Evolutionary conservation across 306 rosid species (phyloP).

Genomic region (Vigna angularis): DNA sequence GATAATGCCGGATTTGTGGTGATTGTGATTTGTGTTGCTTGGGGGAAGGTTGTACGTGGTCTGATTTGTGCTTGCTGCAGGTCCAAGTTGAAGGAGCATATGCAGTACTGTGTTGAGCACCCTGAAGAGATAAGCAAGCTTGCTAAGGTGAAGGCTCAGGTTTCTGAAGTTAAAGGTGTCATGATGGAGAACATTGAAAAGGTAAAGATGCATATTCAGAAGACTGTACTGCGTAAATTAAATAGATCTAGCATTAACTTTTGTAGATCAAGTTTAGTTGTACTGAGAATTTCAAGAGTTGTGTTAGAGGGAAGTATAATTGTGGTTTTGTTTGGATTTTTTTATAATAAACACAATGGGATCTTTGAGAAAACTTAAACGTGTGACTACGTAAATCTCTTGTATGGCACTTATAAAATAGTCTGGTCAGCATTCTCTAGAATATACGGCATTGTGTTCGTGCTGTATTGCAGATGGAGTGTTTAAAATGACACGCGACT

Average conservation of each 20-base stretch:
- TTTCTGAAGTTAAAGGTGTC: slow-evolving; percentile 97
- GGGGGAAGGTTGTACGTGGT: not conserved
- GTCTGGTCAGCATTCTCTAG: slow-evolving; percentile 7
- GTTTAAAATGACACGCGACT: slow-evolving; percentile 7
- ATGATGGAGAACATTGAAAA: slow-evolving; percentile 99
- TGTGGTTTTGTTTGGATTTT: slow-evolving; percentile 25
- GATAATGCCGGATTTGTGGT: slow-evolving; percentile 8
- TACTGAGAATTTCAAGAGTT: not conserved
- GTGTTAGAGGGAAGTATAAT: not conserved
- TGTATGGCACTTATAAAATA: not conserved
- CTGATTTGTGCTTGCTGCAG: slow-evolving; percentile 48
- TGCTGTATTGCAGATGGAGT: not conserved
- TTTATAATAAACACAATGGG: not conserved
- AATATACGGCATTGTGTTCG: not conserved
- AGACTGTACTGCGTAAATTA: not conserved
- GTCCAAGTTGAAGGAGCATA: slow-evolving; percentile 92
- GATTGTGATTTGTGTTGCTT: slow-evolving; percentile 19
- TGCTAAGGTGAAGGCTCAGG: slow-evolving; percentile 96
- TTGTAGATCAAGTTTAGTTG: slow-evolving; percentile 10
- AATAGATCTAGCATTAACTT: slow-evolving; percentile 4
- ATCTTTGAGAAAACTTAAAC: slow-evolving; percentile 19
- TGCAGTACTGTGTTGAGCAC: slow-evolving; percentile 96
- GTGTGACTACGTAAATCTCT: slow-evolving; percentile 1
- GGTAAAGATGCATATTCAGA: slow-evolving; percentile 51
- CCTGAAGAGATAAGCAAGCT: slow-evolving; percentile 98